phyloP scores from a whole-genome alignment of 2,329 filamentous ascomycete genomes.

The Lasiodiplodia theobromae region DNA sequence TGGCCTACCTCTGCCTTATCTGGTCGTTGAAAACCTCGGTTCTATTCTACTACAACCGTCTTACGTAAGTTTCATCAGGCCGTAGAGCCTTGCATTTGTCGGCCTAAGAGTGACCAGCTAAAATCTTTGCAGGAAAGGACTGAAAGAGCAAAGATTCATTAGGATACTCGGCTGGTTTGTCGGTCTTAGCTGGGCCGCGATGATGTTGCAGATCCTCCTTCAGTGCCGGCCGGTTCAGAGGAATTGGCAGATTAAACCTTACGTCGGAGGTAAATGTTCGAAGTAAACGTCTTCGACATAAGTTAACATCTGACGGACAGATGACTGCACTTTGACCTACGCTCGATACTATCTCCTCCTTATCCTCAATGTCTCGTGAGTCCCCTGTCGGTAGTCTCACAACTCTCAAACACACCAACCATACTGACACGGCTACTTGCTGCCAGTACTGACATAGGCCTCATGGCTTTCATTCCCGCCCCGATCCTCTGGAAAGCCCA shows the following conservation, averaged over 20 bases:
- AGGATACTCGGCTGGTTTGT: constrained; percentile 33
- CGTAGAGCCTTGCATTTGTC: constrained; percentile 36
- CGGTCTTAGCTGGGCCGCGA: constrained; percentile 42
- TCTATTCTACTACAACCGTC: constrained; percentile 52
- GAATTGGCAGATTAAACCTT: constrained; percentile 53
- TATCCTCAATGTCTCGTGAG: constrained; percentile 43
- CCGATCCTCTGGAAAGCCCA: constrained; percentile 52
- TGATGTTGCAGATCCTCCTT: constrained; percentile 42
- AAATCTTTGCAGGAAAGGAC: not conserved
- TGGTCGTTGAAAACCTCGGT: constrained; percentile 54
- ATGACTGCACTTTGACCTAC: constrained; percentile 44
- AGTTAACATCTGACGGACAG: not conserved
- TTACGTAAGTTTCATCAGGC: constrained; percentile 46
- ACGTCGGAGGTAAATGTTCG: constrained; percentile 44
- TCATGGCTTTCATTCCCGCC: constrained; percentile 50
- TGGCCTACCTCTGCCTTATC: constrained; percentile 52
- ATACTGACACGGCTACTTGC: not conserved
- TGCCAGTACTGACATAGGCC: constrained; percentile 45
- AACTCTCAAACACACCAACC: not conserved
- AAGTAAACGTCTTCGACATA: not conserved
- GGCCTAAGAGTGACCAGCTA: not conserved
- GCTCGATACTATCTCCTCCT: constrained; percentile 47
- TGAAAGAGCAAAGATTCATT: constrained; percentile 7
- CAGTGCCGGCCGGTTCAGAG: constrained; percentile 47
- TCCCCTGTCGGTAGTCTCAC: not conserved